A percentile compares a stretch with the other conserved stretches of the same genome.
phyloP scores from a whole-genome alignment of 2,329 filamentous ascomycete species.

The Aspergillus sp. region DNA sequence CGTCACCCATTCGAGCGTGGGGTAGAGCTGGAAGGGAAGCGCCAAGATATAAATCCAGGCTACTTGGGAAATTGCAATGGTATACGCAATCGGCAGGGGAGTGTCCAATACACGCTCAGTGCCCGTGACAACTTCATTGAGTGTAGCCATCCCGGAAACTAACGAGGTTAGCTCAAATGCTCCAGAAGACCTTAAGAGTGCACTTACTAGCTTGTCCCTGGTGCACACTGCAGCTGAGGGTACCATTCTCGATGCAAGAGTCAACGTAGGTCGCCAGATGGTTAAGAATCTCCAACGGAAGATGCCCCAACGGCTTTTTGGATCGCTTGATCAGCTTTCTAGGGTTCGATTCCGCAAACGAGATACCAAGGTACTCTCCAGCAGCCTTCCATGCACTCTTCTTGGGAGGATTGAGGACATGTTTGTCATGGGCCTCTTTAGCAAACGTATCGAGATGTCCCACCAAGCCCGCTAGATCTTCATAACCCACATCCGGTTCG shows the following conservation, averaged over 20 bases:
- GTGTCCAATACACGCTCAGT: slow-evolving; percentile 74
- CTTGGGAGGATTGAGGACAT: slow-evolving; percentile 26
- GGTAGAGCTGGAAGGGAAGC: slow-evolving; percentile 71
- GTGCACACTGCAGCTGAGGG: slow-evolving; percentile 28
- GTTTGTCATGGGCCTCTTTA: slow-evolving; percentile 45
- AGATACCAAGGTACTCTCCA: slow-evolving; percentile 67
- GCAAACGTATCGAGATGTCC: slow-evolving; percentile 70
- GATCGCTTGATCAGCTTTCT: slow-evolving; percentile 67
- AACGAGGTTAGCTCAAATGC: not conserved
- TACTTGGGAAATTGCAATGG: slow-evolving; percentile 76
- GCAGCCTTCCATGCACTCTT: slow-evolving; percentile 53
- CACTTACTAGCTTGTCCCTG: slow-evolving; percentile 32
- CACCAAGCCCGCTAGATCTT: slow-evolving; percentile 62
- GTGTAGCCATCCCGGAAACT: slow-evolving; percentile 39
- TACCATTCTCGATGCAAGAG: slow-evolving; percentile 43
- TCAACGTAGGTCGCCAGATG: slow-evolving; percentile 63
- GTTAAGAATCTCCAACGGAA: slow-evolving; percentile 73
- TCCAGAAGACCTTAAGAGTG: not conserved
- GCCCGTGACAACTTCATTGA: slow-evolving; percentile 66
- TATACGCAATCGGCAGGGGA: slow-evolving; percentile 73
- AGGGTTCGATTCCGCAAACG: slow-evolving; percentile 70
- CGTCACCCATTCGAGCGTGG: slow-evolving; percentile 59
- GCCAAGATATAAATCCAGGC: slow-evolving; percentile 76
- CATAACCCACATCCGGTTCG: slow-evolving; percentile 70
- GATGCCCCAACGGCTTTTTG: slow-evolving; percentile 65